Conservation (phyloP, 768 basidiomycete genomes). For the Mycena albidolilacea region DNA sequence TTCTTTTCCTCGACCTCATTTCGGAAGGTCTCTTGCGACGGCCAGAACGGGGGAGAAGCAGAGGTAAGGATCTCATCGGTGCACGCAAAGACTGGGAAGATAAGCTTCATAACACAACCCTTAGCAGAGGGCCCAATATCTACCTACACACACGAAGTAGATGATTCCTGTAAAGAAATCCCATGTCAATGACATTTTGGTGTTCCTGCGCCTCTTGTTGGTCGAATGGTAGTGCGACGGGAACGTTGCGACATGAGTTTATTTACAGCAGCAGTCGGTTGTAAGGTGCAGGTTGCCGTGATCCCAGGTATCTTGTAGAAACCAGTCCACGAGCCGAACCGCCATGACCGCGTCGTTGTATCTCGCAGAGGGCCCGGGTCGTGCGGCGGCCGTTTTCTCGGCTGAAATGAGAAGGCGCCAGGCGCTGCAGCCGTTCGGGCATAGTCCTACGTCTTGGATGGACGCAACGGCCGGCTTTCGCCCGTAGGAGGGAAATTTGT, state of each 20-base stretch:
- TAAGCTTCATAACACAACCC: no score
- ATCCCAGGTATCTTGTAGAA: slow-evolving; percentile 14
- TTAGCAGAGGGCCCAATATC: no score
- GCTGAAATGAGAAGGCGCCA: not conserved
- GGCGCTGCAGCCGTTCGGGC: not conserved
- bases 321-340: slow-evolving; percentile 1
- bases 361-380: no score
- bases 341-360: slow-evolving; percentile 22
- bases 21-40: no score
- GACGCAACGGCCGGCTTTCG: not conserved
- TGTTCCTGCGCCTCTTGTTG: not conserved
- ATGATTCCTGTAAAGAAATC: not conserved
- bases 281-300: not conserved
- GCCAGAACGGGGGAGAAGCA: no score
- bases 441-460: not conserved
- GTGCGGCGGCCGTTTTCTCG: not conserved
- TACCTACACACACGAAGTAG: not conserved
- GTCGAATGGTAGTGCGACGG: not conserved
- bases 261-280: not conserved
- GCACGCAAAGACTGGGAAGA: no score
- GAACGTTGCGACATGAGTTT: not conserved
- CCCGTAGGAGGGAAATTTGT: not conserved
- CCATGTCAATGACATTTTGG: not conserved
- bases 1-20: no score
- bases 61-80: no score